Percentiles rank a stretch among this genome's conserved stretches.
phyloP scores from a whole-genome alignment of 1,284 basidiomycete species.

The Fistulinella cinereoalba region DNA sequence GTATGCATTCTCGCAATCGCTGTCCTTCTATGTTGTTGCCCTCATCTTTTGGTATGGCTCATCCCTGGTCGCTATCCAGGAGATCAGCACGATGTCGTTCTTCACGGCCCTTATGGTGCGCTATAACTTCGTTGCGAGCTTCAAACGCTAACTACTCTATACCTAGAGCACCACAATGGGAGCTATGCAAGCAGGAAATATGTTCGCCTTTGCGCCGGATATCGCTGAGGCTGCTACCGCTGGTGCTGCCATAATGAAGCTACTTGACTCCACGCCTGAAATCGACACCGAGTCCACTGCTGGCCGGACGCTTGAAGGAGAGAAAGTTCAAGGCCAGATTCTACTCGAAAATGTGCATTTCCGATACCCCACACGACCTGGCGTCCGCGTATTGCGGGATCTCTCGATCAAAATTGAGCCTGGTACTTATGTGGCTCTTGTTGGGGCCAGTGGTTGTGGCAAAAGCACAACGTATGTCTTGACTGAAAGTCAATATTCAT shows the following conservation, averaged over 20 bases:
- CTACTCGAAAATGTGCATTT: constrained; percentile 86
- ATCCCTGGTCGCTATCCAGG: constrained; percentile 55
- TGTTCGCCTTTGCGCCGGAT: constrained; percentile 93
- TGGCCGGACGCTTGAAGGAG: constrained; percentile 55
- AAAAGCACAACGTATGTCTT: constrained; percentile 81
- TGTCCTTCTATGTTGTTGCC: constrained; percentile 83
- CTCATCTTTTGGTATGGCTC: constrained; percentile 88
- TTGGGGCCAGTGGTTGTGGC: constrained; percentile 87
- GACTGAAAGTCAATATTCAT: not conserved
- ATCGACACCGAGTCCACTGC: constrained; percentile 80
- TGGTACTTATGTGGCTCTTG: constrained; percentile 89
- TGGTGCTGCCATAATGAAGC: constrained; percentile 70
- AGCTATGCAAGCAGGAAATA: constrained; percentile 78
- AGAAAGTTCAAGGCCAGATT: constrained; percentile 66
- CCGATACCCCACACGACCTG: constrained; percentile 90
- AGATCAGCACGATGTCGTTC: constrained; percentile 70
- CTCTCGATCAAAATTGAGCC: constrained; percentile 80
- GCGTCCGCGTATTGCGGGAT: constrained; percentile 81
- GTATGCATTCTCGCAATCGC: constrained; percentile 79
- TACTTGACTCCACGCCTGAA: constrained; percentile 77
- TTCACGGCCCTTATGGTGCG: constrained; percentile 82
- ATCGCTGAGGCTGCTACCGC: constrained; percentile 85
- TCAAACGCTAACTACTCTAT: constrained; percentile 14
- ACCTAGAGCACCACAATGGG: constrained; percentile 75
- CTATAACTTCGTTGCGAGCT: constrained; percentile 2